Conservation (phyloP, 2,329 filamentous ascomycete genomes). For the Plectosphaerella cucumerina region DNA sequence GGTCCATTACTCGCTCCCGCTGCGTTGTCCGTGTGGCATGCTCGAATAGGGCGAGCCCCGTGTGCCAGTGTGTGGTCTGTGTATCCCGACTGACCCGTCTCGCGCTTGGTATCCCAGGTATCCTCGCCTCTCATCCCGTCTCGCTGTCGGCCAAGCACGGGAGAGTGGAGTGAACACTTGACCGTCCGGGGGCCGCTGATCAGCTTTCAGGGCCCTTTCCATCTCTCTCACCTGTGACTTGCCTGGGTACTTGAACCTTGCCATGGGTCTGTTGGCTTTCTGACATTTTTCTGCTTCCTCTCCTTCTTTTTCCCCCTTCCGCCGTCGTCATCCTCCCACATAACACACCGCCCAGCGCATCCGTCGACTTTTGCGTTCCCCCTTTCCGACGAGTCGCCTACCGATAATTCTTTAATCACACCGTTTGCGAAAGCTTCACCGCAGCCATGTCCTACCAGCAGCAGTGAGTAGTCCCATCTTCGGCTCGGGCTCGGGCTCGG, state of each 20-base stretch:
- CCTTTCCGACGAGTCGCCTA: not conserved
- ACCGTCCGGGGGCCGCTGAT: not conserved
- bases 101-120: not conserved
- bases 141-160: not conserved
- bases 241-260: not conserved
- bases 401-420: no score
- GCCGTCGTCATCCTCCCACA: not conserved
- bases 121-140: not conserved
- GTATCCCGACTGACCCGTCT: not conserved
- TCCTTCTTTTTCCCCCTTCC: not conserved
- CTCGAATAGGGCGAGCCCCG: no score
- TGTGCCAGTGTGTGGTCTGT: not conserved
- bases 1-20: no score
- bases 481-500: not conserved
- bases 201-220: no score
- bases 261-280: not conserved
- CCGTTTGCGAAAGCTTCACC: not conserved
- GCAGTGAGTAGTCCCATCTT: not conserved
- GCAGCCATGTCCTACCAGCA: slow-evolving; percentile 3
- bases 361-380: no score
- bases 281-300: not conserved
- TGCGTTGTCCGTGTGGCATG: no score
- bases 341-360: no score
- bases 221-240: no score
- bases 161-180: not conserved